Evolutionary conservation across 2,329 filamentous ascomycete genomes (phyloP).

Genomic region (Stachybotrys chartarum): DNA sequence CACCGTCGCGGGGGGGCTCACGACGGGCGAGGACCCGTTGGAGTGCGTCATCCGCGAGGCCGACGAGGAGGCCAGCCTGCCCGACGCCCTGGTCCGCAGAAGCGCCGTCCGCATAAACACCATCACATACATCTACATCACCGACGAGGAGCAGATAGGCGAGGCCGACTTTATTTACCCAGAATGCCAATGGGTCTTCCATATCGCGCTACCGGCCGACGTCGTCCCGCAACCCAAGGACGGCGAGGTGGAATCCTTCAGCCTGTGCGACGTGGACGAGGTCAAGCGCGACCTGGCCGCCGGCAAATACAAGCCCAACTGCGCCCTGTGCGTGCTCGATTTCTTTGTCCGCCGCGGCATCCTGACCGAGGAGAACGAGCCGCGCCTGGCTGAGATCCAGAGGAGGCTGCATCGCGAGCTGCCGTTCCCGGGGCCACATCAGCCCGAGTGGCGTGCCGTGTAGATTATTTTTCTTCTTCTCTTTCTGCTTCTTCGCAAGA

Average conservation of each 20-base stretch:
- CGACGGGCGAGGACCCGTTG: slow-evolving; percentile 71
- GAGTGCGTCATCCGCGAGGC: slow-evolving; percentile 81
- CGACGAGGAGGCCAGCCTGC: slow-evolving; percentile 79
- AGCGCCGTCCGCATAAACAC: slow-evolving; percentile 55
- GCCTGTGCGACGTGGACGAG: slow-evolving; percentile 69
- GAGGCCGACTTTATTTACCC: slow-evolving; percentile 80
- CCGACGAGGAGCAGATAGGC: slow-evolving; percentile 68
- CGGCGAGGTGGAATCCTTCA: slow-evolving; percentile 82
- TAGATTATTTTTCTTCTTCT: neutral
- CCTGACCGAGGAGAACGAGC: slow-evolving; percentile 71
- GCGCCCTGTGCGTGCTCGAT: slow-evolving; percentile 74
- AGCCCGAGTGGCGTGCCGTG: slow-evolving; percentile 11
- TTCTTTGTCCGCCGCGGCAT: slow-evolving; percentile 86
- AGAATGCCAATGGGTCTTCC: slow-evolving; percentile 87
- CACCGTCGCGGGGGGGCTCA: slow-evolving; percentile 74
- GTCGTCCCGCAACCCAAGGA: slow-evolving; percentile 72
- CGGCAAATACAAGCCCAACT: slow-evolving; percentile 90
- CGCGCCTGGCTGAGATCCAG: slow-evolving; percentile 68
- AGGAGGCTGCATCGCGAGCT: slow-evolving; percentile 69
- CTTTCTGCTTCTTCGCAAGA: too few relatives aligned
- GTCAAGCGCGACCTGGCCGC: slow-evolving; percentile 60
- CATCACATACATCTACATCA: slow-evolving; percentile 79
- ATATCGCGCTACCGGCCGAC: slow-evolving; percentile 66
- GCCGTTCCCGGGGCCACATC: slow-evolving; percentile 68
- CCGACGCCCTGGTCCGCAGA: slow-evolving; percentile 59